phyloP scores from a whole-genome alignment of 2,329 filamentous ascomycete species.

The Hyphodiscus sp. region DNA sequence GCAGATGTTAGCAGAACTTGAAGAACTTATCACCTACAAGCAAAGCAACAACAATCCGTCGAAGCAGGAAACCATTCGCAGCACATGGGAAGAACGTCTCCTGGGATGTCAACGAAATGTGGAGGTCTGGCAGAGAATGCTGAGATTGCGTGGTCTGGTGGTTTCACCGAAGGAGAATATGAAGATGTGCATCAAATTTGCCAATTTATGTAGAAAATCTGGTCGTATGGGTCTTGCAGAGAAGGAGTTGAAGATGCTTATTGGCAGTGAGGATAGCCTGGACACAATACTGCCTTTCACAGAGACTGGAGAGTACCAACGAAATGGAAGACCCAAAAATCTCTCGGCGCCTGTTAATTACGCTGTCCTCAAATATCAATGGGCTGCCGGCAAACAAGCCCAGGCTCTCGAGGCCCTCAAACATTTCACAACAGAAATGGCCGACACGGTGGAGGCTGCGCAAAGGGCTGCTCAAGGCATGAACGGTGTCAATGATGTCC shows the following conservation, averaged over 20 bases:
- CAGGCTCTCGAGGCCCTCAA: constrained; percentile 53
- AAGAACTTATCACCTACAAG: constrained; percentile 98
- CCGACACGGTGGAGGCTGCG: constrained; percentile 29
- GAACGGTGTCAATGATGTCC: constrained; percentile 27
- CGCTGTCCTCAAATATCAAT: constrained; percentile 95
- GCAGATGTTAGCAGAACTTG: constrained; percentile 97
- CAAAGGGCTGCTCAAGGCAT: constrained; percentile 24
- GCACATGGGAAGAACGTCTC: constrained; percentile 92
- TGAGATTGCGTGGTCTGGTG: constrained; percentile 87
- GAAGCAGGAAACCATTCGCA: constrained; percentile 84
- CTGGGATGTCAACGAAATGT: constrained; percentile 95
- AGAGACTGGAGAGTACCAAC: constrained; percentile 15
- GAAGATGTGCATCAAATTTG: constrained; percentile 99
- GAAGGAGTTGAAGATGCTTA: constrained; percentile 87
- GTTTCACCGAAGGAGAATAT: constrained; percentile 89
- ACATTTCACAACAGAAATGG: constrained; percentile 54
- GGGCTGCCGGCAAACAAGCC: constrained; percentile 71
- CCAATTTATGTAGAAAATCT: constrained; percentile 95
- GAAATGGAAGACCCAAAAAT: constrained; percentile 11
- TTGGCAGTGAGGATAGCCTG: constrained; percentile 61
- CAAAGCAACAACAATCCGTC: constrained; percentile 72
- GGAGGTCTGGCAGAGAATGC: constrained; percentile 97
- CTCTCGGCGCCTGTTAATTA: constrained; percentile 74
- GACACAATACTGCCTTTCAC: constrained; percentile 50
- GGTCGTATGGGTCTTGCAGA: constrained; percentile 90